Conservation (phyloP, 805 yeast species). For the Huiozyma sinensis region DNA sequence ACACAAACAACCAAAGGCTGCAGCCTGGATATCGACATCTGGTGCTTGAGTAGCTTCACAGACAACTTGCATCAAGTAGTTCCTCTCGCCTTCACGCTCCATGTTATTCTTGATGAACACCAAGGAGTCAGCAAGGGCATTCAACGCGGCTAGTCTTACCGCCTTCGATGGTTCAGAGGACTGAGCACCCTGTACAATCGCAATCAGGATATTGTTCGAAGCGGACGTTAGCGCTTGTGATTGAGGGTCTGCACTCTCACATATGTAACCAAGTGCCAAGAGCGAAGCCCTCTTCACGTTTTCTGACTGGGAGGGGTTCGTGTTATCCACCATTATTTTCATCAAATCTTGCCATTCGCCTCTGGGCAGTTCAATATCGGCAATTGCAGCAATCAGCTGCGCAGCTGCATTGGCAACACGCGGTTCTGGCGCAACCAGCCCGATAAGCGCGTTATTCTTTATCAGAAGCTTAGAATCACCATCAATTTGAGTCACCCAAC, state of each 20-base stretch:
- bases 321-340: constrained; percentile 73
- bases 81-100: constrained; percentile 88
- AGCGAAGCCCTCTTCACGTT: constrained; percentile 79
- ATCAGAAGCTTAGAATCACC: constrained; percentile 46
- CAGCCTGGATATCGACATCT: constrained; percentile 73
- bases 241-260: constrained; percentile 84
- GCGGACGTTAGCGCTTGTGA: constrained; percentile 65
- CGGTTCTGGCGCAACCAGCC: constrained; percentile 51
- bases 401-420: constrained; percentile 85
- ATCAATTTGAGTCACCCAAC: constrained; percentile 60
- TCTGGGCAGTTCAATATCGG: constrained; percentile 86
- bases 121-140: constrained; percentile 83
- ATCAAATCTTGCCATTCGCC: constrained; percentile 84
- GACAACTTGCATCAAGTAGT: constrained; percentile 95
- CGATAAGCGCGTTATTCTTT: constrained; percentile 51
- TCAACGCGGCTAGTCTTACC: constrained; percentile 83
- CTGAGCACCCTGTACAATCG: constrained; percentile 95
- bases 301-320: constrained; percentile 66
- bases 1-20: constrained; percentile 92
- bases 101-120: constrained; percentile 84
- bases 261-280: constrained; percentile 86
- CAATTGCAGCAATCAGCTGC: constrained; percentile 91
- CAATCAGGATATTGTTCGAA: constrained; percentile 85
- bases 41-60: constrained; percentile 97
- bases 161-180: constrained; percentile 58